Percentiles rank a stretch among this genome's conserved stretches.
phyloP scores from a whole-genome alignment of 2,329 filamentous ascomycete species.

The Huntiella moniliformis region DNA sequence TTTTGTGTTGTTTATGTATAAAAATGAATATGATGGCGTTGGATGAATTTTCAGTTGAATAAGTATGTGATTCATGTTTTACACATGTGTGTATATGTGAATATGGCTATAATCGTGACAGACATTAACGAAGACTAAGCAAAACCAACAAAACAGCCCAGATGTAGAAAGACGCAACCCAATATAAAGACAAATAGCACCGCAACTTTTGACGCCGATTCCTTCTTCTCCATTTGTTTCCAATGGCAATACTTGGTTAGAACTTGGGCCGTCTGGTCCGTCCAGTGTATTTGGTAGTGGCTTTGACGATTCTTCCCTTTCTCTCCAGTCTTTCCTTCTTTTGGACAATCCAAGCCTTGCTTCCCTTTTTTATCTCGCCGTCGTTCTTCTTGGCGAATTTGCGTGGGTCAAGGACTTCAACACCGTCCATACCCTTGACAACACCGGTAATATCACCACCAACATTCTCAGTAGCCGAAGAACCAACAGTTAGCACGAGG shows the following conservation, averaged over 20 bases:
- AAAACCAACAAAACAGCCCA: background rate
- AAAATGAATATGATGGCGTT: background rate
- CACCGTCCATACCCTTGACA: constrained; percentile 71
- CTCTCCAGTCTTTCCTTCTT: constrained; percentile 88
- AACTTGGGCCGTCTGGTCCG: constrained; percentile 68
- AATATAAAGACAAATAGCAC: constrained; percentile 1
- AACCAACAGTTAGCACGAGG: constrained; percentile 77
- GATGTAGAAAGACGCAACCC: background rate
- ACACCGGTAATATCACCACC: constrained; percentile 77
- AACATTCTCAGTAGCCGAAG: constrained; percentile 25
- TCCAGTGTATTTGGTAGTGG: constrained; percentile 82
- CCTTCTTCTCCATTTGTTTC: background rate
- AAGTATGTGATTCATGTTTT: background rate
- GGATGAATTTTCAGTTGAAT: background rate
- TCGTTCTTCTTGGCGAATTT: constrained; percentile 22
- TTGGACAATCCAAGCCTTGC: constrained; percentile 64
- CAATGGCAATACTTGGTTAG: constrained; percentile 20
- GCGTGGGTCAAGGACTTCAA: constrained; percentile 60
- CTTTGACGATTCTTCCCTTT: constrained; percentile 89
- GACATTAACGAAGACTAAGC: background rate
- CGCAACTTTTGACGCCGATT: background rate
- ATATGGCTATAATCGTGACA: background rate
- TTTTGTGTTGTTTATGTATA: background rate
- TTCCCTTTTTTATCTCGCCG: constrained; percentile 54
- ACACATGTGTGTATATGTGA: background rate